These are phyloP conservation scores for Heliamphora pulchella DNA, from an alignment of 179 eudicot species.

Conservation along the genomic window DNA sequence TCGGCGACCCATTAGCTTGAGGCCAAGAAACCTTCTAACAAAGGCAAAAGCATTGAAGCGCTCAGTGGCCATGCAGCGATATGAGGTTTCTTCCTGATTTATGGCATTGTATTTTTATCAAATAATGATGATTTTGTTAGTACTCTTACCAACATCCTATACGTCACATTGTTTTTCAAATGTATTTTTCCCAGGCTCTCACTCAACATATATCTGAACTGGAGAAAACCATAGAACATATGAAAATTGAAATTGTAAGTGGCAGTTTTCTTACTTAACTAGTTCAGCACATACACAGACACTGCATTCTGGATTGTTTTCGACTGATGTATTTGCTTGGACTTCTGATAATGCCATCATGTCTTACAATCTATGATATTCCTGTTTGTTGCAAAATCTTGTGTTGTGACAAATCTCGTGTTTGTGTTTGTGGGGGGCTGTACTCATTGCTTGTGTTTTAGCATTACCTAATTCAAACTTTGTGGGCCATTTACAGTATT, in stretches of 20 bases:
- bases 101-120: not conserved
- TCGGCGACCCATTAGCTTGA: slow-evolving; percentile 71
- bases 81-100: slow-evolving; percentile 48
- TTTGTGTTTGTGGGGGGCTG: not conserved
- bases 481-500: not conserved
- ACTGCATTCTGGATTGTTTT: not conserved
- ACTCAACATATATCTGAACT: slow-evolving; percentile 78
- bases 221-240: slow-evolving; percentile 69
- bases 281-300: not conserved
- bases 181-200: slow-evolving; percentile 55
- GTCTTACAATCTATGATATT: not conserved
- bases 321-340: not conserved
- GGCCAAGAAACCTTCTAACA: slow-evolving; percentile 88
- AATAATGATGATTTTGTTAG: not conserved
- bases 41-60: slow-evolving; percentile 93
- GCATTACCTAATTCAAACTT: not conserved
- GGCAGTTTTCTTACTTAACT: slow-evolving; percentile 13
- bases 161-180: not conserved
- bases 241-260: slow-evolving; percentile 67
- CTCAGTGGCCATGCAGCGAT: slow-evolving; percentile 85
- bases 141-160: not conserved
- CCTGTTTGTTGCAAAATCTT: slow-evolving; percentile 7
- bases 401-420: not conserved
- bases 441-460: not conserved
- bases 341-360: not conserved